Evolutionary conservation across 148 eudicot genomes (phyloP), one percentile per base, ranked within the genome.

Genomic region (Drosera capensis): DNA sequence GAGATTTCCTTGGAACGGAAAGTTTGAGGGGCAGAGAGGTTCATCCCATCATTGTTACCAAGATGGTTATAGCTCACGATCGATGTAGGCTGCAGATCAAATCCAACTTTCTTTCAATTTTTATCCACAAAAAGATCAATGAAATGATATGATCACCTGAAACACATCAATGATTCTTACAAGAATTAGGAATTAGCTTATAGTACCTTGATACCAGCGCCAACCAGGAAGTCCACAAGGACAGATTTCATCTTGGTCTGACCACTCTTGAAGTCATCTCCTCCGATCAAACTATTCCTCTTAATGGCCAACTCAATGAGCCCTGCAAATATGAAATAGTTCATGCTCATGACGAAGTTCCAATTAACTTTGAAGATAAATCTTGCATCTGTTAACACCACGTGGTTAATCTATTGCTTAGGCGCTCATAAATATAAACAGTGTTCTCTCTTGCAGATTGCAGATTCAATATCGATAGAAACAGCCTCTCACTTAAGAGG

Each of bases 1-100:
- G 97, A 90, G 50, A 90, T 90, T 66, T 90, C 97, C 48, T 90
- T 90, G 26, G 97, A 90, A 23, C 97, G 74, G 63, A 90, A 90
- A 1, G 97, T 90, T 54, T 90, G 95, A 23, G 97, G 97, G 13
- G 97, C 97, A 2, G 97, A 90, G 8, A 90, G 71, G 57, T 90
- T 90, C 97, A 90, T 90, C 7, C 97, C 97, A 21, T 90, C 97
- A 51, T 90, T 90, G 88, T 90, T 90, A n/a, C 97, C 97, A 72
- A 90, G 62, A 55, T 90, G 97, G 57, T 90, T 90, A 68, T 90
- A 90, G 78, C 97, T 90, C 66, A 90, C 97, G 8, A 90, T 90
- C 7, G 97, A 90, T 12, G 95, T 90, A 49, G 97, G 97, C 97
- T 88, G 71, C 56, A 49, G 39, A 13, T 28, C 47, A 23, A 56